phyloP scores from a whole-genome alignment of 805 yeast species.

The Candida pseudofarinosa region DNA sequence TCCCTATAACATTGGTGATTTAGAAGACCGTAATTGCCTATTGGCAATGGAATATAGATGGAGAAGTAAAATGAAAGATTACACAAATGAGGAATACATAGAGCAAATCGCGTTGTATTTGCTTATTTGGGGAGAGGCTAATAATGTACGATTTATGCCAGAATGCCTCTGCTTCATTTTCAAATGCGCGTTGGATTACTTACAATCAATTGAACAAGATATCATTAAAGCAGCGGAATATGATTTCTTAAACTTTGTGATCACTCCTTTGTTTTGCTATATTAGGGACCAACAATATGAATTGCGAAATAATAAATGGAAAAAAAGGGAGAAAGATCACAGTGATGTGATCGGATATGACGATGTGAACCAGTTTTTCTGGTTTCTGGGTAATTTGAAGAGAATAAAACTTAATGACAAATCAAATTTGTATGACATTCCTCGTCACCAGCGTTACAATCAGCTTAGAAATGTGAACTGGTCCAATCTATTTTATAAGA shows the following conservation, averaged over 20 bases:
- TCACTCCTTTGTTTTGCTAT: constrained; percentile 52
- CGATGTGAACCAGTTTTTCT: constrained; percentile 50
- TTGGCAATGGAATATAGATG: constrained; percentile 45
- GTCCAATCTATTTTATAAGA: constrained; percentile 40
- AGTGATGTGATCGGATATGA: constrained; percentile 54
- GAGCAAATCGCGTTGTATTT: constrained; percentile 62
- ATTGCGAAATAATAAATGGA: constrained; percentile 47
- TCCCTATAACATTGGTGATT: constrained; percentile 21
- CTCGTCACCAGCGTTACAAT: constrained; percentile 26
- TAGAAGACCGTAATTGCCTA: constrained; percentile 13
- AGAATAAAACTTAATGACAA: constrained; percentile 33
- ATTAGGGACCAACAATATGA: constrained; percentile 67
- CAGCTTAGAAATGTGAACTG: constrained; percentile 34
- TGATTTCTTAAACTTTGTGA: constrained; percentile 35
- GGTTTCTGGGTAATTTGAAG: constrained; percentile 39
- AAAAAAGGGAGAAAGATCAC: constrained; percentile 67
- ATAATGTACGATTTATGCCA: constrained; percentile 53
- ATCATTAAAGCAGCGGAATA: constrained; percentile 4
- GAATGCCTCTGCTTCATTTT: constrained; percentile 34
- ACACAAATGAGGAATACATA: constrained; percentile 54
- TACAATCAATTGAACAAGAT: constrained; percentile 8
- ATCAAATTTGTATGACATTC: constrained; percentile 21
- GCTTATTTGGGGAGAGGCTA: constrained; percentile 76
- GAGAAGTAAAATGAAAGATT: constrained; percentile 59
- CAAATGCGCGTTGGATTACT: constrained; percentile 23